A percentile compares a stretch with the other conserved stretches of the same genome.
These are phyloP conservation scores for Lomentospora prolificans DNA, from an alignment of 2,329 filamentous ascomycete genomes.

Conservation along the genomic window DNA sequence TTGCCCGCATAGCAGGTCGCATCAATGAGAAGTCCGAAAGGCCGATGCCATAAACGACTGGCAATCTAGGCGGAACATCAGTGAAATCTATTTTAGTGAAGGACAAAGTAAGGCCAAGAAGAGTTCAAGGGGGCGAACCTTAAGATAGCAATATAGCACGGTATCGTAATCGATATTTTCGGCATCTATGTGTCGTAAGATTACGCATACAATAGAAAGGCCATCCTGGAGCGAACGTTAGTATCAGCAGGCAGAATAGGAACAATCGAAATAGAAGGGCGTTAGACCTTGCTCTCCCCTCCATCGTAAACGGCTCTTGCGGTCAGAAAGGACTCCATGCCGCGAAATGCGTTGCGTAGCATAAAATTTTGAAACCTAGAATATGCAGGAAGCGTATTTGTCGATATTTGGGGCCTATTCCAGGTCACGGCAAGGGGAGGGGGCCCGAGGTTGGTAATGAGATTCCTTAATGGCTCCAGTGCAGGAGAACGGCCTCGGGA, in stretches of 20 bases:
- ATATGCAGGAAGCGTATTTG: constrained; percentile 53
- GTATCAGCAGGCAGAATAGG: background rate
- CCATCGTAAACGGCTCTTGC: constrained; percentile 60
- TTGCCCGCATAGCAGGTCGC: constrained; percentile 62
- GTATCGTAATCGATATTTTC: constrained; percentile 58
- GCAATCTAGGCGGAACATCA: constrained; percentile 40
- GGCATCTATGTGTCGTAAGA: constrained; percentile 56
- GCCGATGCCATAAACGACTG: constrained; percentile 59
- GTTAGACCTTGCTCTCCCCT: constrained; percentile 52
- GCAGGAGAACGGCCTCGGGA: constrained; percentile 43
- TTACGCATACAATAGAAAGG: constrained; percentile 58
- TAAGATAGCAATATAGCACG: constrained; percentile 57
- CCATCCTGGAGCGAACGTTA: constrained; percentile 41
- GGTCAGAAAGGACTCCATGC: constrained; percentile 54
- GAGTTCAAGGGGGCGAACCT: constrained; percentile 29
- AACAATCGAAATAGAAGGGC: background rate
- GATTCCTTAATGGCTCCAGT: constrained; percentile 48
- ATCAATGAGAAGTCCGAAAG: constrained; percentile 58
- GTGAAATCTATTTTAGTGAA: constrained; percentile 6
- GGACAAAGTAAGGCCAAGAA: constrained; percentile 10
- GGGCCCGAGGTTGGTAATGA: constrained; percentile 57
- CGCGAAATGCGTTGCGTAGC: constrained; percentile 57
- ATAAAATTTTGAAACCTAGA: constrained; percentile 65
- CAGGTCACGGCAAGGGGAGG: constrained; percentile 60
- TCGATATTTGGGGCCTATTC: constrained; percentile 56